Conservation (phyloP, 1,284 basidiomycete species). For the Apiotrichum montevideense region DNA sequence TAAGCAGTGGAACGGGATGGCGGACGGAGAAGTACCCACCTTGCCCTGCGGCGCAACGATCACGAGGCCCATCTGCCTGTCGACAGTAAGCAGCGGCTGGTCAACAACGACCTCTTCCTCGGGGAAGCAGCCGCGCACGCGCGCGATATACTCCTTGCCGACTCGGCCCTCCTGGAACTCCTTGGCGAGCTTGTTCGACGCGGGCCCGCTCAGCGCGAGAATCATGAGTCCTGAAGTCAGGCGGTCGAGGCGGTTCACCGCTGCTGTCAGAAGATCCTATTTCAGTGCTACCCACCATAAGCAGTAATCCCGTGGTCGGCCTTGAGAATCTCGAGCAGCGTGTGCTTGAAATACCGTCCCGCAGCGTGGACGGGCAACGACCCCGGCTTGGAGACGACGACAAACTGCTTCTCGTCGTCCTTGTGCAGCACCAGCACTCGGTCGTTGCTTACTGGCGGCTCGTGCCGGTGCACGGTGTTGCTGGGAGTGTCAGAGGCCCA, state of each 20-base stretch:
- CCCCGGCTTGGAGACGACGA: slow-evolving; percentile 92
- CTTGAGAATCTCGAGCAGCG: slow-evolving; percentile 78
- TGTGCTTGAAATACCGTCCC: slow-evolving; percentile 81
- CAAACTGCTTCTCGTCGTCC: slow-evolving; percentile 71
- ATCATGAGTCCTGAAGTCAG: slow-evolving; percentile 97
- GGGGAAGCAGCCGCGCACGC: slow-evolving; percentile 76
- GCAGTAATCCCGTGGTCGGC: slow-evolving; percentile 79
- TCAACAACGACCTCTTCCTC: slow-evolving; percentile 75
- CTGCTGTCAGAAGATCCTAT: slow-evolving; percentile 48
- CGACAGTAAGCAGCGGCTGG: slow-evolving; percentile 82
- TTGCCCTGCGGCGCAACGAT: slow-evolving; percentile 91
- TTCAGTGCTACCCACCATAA: slow-evolving; percentile 34
- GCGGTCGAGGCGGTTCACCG: slow-evolving; percentile 89
- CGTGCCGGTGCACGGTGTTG: slow-evolving; percentile 90
- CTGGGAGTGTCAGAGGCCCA: slow-evolving; percentile 47
- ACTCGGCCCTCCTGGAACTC: slow-evolving; percentile 78
- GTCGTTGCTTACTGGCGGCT: slow-evolving; percentile 85
- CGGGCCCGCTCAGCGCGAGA: slow-evolving; percentile 66
- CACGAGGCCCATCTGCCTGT: slow-evolving; percentile 91
- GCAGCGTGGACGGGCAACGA: slow-evolving; percentile 89
- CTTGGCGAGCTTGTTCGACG: slow-evolving; percentile 65
- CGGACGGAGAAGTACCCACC: slow-evolving; percentile 48
- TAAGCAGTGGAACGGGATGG: no score
- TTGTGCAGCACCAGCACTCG: slow-evolving; percentile 74
- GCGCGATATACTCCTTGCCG: slow-evolving; percentile 84